phyloP scores from a whole-genome alignment of 768 basidiomycete species.

The Mycena capillaripes region DNA sequence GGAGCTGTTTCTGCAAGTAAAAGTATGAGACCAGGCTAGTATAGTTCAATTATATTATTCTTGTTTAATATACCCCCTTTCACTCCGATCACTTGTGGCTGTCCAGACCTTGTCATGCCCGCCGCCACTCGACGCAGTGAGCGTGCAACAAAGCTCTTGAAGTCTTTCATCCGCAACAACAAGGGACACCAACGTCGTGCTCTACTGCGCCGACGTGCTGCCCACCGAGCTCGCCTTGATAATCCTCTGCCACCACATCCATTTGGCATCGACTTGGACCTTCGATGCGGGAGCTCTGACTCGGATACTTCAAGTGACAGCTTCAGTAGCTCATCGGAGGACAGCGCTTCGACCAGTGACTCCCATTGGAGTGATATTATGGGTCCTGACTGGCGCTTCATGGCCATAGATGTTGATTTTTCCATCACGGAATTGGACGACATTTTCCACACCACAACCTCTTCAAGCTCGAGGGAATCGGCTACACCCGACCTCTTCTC shows the following conservation, averaged over 20 bases:
- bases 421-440: background rate
- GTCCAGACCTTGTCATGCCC: too few relatives aligned
- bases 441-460: background rate
- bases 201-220: background rate
- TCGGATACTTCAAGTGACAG: background rate
- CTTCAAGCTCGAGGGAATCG: background rate
- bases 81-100: too few relatives aligned
- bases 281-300: too few relatives aligned
- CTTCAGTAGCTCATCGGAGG: background rate
- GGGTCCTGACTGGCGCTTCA: background rate
- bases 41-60: too few relatives aligned
- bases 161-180: background rate
- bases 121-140: background rate
- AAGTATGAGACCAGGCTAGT: too few relatives aligned
- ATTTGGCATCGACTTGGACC: background rate
- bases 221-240: background rate
- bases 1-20: too few relatives aligned
- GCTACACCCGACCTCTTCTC: conserved; percentile 1
- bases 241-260: background rate
- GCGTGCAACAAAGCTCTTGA: background rate
- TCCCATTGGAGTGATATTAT: background rate
- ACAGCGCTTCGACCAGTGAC: background rate
- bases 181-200: conserved; percentile 6
- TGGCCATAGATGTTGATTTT: background rate
- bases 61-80: too few relatives aligned